These are phyloP conservation scores for Pseudocercospora vitis DNA, from an alignment of 2,329 filamentous ascomycete genomes.

Conservation along the genomic window DNA sequence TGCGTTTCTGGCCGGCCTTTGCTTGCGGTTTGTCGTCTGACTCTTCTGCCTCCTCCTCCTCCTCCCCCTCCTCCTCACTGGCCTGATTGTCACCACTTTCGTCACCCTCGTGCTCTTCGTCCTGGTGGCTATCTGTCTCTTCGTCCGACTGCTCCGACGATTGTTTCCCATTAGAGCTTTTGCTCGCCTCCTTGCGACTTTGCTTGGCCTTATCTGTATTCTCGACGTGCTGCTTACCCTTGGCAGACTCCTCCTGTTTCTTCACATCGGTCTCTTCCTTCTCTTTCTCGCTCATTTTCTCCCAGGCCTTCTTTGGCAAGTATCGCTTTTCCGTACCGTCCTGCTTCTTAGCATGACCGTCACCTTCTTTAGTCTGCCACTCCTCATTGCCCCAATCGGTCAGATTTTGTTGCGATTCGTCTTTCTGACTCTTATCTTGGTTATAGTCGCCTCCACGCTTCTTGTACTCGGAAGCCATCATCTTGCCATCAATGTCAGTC, in stretches of 20 bases:
- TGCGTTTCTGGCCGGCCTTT: slow-evolving; percentile 26
- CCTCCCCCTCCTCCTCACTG: slow-evolving; percentile 34
- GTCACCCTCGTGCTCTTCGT: slow-evolving; percentile 27
- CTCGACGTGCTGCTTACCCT: slow-evolving; percentile 47
- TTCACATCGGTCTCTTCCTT: slow-evolving; percentile 46
- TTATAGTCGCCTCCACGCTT: slow-evolving; percentile 50
- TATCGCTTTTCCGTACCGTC: slow-evolving; percentile 49
- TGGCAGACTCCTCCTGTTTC: slow-evolving; percentile 41
- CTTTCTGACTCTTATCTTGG: slow-evolving; percentile 46
- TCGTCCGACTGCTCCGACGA: slow-evolving; percentile 30
- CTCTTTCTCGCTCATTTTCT: slow-evolving; percentile 48
- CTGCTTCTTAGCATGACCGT: slow-evolving; percentile 45
- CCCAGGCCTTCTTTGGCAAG: slow-evolving; percentile 51
- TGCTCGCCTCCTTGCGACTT: slow-evolving; percentile 41
- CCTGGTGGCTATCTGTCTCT: slow-evolving; percentile 32
- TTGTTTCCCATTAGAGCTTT: slow-evolving; percentile 16
- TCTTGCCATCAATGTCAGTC: slow-evolving; percentile 40
- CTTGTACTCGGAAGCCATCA: slow-evolving; percentile 51
- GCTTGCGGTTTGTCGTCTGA: slow-evolving; percentile 18
- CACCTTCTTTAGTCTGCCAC: slow-evolving; percentile 53
- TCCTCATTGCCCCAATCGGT: slow-evolving; percentile 51
- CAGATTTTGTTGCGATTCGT: slow-evolving; percentile 47
- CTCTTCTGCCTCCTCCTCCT: slow-evolving; percentile 37
- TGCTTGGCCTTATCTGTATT: slow-evolving; percentile 47
- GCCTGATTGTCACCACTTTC: slow-evolving; percentile 25